Conservation (phyloP, 2,329 filamentous ascomycete genomes). For the Aquanectria penicillioides region DNA sequence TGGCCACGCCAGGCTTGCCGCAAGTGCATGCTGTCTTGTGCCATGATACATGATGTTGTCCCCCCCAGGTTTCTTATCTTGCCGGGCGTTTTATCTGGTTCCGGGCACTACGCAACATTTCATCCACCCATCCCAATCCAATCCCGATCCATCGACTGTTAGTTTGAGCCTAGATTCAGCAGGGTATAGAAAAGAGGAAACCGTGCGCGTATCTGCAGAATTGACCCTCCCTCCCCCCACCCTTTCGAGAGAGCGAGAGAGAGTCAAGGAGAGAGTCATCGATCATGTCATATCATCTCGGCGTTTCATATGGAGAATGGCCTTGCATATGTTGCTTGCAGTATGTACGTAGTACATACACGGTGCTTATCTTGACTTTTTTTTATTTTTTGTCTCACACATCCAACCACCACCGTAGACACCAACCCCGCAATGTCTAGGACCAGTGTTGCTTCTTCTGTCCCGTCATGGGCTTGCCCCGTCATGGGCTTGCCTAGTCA, state of each 20-base stretch:
- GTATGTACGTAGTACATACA: not conserved
- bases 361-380: constrained; percentile 1
- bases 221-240: no score
- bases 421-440: constrained; percentile 14
- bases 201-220: no score
- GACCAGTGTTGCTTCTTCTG: no score
- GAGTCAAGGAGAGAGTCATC: no score
- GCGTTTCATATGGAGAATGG: no score
- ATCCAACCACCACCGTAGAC: not conserved
- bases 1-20: not conserved
- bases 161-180: no score
- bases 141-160: not conserved
- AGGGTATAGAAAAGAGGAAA: no score
- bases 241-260: no score
- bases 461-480: constrained; percentile 2
- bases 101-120: not conserved
- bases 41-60: not conserved
- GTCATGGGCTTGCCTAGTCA: not conserved
- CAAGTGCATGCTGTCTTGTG: not conserved
- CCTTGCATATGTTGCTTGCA: no score
- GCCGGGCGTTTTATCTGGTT: not conserved
- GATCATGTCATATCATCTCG: not conserved
- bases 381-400: constrained; percentile 1
- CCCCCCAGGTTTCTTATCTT: not conserved
- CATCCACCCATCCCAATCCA: not conserved